phyloP scores from a whole-genome alignment of 306 rosid species.

The Cucumis hystrix region DNA sequence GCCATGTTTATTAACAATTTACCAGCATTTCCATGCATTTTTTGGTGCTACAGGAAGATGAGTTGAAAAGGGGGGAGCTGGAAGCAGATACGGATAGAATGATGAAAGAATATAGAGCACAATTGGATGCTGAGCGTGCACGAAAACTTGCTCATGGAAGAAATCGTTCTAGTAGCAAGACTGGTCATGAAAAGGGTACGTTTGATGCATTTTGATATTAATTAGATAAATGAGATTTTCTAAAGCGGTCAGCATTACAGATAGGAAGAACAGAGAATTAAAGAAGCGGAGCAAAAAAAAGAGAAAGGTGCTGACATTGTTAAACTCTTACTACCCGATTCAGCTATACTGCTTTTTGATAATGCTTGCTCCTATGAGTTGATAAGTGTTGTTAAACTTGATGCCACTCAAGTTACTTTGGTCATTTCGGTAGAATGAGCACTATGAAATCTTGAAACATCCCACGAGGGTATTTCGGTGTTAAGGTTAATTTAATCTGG shows the following conservation, averaged over 20 bases:
- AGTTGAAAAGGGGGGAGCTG: constrained; percentile 76
- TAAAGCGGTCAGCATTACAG: constrained; percentile 30
- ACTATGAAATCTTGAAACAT: neutral
- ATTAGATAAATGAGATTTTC: neutral
- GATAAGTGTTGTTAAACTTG: neutral
- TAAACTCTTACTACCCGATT: neutral
- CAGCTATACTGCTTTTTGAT: neutral
- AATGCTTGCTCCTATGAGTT: neutral
- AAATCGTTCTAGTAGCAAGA: constrained; percentile 62
- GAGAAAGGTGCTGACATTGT: constrained; percentile 57
- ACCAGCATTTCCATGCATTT: neutral
- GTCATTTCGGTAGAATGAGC: neutral
- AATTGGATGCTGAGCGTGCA: constrained; percentile 91
- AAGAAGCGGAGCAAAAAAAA: constrained; percentile 89
- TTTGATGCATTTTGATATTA: constrained; percentile 7
- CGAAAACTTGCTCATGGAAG: constrained; percentile 84
- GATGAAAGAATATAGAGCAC: constrained; percentile 99
- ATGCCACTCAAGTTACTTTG: neutral
- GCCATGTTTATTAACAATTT: neutral
- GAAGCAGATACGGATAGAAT: constrained; percentile 85
- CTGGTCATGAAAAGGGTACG: constrained; percentile 61
- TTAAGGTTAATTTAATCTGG: neutral
- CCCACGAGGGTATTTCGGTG: neutral
- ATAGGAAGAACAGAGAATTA: constrained; percentile 55
- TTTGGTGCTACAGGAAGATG: constrained; percentile 65